Evolutionary conservation across 805 yeast genomes (phyloP), one percentile per base, ranked within the genome.

Genomic region (Nakazawaea ernobii): DNA sequence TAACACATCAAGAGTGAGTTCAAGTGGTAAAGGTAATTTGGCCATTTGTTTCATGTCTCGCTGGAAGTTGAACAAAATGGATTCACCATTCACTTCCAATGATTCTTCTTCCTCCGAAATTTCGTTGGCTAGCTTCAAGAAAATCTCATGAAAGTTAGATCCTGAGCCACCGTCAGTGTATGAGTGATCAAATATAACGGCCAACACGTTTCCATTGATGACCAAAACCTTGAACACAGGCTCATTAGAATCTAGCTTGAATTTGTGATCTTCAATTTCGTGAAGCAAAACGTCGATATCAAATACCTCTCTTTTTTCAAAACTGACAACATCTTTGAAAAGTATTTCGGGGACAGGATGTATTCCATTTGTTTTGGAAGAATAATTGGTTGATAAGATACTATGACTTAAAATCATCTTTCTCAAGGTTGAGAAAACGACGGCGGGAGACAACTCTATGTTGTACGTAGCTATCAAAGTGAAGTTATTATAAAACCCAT

Each of bases 21-120:
- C 49, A 11, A 20, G 38, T 4, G 35, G 8, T n/a, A 35, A 35
- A 2, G 49, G 46, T n/a, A 47, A 37, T 10, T 27, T 24, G 20
- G 11, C 11, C 28, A 47, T 3, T 2, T 13, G 17, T 24, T 37
- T 39, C 2, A 37, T 8, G 33, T 47, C 49, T 24, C 32, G 8
- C 1, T 15, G 13, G 28, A 46, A 30, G 20, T 46, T 42, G 27
- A 46, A 46, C 10, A 46, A 9, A 15, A 36, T 20, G 3, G 33
- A 24, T 6, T 26, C 27, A 6, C 53, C 52, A 8, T 58, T 62
- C 26, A 64, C 68, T 26, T 67, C 58, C 6, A 49, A 50, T 6
- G 49, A 53, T 27, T 68, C 42, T 7, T 71, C 75, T 2, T 52
- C 58, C 10, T 62, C 67, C 6, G 58, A 51, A 49, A 71, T 52